Evolutionary conservation across 73 alveolate genomes (phyloP).

Genomic region (Blepharisma japonicum): DNA sequence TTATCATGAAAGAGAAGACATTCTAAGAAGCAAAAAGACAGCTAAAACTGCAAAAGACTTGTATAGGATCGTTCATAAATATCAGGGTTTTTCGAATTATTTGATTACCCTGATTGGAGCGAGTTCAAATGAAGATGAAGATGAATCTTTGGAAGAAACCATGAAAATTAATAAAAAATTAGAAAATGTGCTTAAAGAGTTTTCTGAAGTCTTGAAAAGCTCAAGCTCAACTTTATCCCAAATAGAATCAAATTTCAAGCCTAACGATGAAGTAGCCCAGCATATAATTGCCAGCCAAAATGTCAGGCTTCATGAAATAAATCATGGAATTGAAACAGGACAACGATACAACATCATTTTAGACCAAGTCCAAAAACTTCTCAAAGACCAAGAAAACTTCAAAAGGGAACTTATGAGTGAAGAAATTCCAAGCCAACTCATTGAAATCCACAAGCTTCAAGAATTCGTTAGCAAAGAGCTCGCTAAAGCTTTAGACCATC

Average conservation of each 20-base stretch:
- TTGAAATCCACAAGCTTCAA: neutral
- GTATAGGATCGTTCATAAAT: too few relatives aligned
- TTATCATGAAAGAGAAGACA: too few relatives aligned
- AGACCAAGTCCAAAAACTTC: neutral
- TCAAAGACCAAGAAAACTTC: constrained; percentile 8
- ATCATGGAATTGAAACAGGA: neutral
- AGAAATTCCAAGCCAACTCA: neutral
- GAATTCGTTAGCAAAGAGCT: too few relatives aligned
- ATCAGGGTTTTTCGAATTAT: too few relatives aligned
- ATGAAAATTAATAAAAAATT: neutral
- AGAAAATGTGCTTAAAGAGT: neutral
- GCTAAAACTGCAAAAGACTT: too few relatives aligned
- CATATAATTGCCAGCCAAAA: neutral
- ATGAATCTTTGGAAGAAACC: too few relatives aligned
- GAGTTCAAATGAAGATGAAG: too few relatives aligned
- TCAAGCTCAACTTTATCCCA: neutral
- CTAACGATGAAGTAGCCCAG: neutral
- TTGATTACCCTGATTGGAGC: too few relatives aligned
- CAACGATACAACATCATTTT: neutral
- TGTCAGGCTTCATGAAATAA: neutral
- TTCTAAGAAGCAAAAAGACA: too few relatives aligned
- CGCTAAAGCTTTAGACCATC: too few relatives aligned
- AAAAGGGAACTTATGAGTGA: neutral
- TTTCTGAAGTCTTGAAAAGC: neutral
- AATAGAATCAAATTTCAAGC: neutral